Evolutionary conservation across 805 yeast genomes (phyloP), one percentile per base, ranked within the genome.

Genomic region (Isabelozyma gotoi): DNA sequence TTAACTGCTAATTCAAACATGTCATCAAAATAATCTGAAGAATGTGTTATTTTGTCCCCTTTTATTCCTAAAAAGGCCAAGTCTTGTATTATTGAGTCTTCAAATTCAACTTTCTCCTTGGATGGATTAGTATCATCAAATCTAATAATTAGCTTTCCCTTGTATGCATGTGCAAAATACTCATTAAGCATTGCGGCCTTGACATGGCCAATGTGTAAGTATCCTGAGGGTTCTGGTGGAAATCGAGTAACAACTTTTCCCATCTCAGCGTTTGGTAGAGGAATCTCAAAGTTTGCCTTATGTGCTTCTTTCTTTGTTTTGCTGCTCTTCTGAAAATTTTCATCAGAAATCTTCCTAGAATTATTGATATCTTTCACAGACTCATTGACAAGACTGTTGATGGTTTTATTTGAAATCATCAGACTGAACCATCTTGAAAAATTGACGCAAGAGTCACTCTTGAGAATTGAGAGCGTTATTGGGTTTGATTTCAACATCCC

Each of bases 151-250:
- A 94, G 81, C 71, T 94, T 94, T 65, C 99, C 99, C 61, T 94
- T 86, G 78, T 92, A 94, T 62, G 81, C 85, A 57, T 88, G 84
- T 39, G 99, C 99, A 73, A 94, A 92, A 74, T 91, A 92, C 71
- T 94, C 94, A 74, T 94, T 94, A 64, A 94, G 79, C 46, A 94
- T 77, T 43, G 99, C 99, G 49, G 99, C 99, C 71, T 94, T 94
- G 48, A 96, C 99, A 65, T 94, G 99, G 55, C 99, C 99, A 71
- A 94, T 94, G 71, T 94, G 99, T 70, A 94, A 79, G 70, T 91
- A 94, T 73, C 99, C 99, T 72, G 96, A 88, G 47, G 99, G 99
- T 75, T 94, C 99, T 52, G 99, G 99, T 41, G 96, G 99, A 82
- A 94, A 94, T 73, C 99, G 86, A 42, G 99, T 95, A 42, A 95